Evolutionary conservation across 257 asterid genomes (phyloP).

Genomic region (Linaria vulgaris): DNA sequence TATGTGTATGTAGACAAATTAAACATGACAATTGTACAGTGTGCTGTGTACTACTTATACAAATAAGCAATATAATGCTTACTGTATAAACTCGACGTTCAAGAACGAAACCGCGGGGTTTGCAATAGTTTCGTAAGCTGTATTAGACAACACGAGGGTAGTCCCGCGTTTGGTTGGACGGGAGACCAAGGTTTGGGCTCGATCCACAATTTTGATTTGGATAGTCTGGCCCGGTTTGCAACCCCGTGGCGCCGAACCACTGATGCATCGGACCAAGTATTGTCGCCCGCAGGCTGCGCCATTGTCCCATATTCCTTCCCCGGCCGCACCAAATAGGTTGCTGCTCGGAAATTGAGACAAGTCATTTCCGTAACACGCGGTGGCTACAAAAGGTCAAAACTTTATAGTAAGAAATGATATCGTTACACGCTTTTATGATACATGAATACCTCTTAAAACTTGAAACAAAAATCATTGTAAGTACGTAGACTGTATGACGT

Average conservation of each 20-base stretch:
- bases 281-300: conserved; percentile 85
- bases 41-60: background rate
- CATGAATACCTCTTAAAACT: no score
- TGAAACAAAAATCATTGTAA: no score
- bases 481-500: no score
- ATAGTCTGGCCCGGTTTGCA: conserved; percentile 45
- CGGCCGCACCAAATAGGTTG: conserved; percentile 71
- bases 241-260: conserved; percentile 33
- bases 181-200: conserved; percentile 21
- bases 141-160: conserved; percentile 49
- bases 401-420: no score
- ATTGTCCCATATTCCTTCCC: conserved; percentile 79
- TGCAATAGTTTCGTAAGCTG: conserved; percentile 9
- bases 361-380: conserved; percentile 68
- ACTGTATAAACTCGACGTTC: conserved; percentile 14
- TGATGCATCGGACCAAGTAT: conserved; percentile 68
- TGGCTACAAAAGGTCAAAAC: conserved; percentile 34
- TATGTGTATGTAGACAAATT: no score
- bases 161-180: conserved; percentile 25
- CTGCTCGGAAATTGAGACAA: conserved; percentile 56
- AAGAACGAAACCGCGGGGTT: background rate
- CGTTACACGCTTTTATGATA: no score
- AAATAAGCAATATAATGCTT: background rate
- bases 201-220: conserved; percentile 4
- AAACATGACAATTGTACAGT: no score